Percentiles rank a stretch among this genome's conserved stretches.
phyloP scores from a whole-genome alignment of 305 asterid species.

The Solanum aculeatissimum region DNA sequence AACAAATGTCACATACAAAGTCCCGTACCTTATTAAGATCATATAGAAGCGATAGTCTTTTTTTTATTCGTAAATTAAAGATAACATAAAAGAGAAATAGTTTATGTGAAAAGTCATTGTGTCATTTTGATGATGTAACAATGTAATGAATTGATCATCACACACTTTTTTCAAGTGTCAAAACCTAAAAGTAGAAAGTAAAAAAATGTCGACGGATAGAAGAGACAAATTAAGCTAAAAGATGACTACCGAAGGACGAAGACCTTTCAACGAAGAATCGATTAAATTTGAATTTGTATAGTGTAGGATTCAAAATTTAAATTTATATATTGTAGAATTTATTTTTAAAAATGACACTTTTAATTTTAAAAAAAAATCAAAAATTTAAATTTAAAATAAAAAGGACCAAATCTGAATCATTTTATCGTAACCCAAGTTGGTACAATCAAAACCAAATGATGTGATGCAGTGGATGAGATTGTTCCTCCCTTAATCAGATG shows the following conservation, averaged over 20 bases:
- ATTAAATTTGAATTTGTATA: background rate
- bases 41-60: background rate
- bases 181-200: background rate
- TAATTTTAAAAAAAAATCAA: no score
- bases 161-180: background rate
- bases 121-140: background rate
- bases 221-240: background rate
- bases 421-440: background rate
- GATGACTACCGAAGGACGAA: background rate
- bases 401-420: background rate
- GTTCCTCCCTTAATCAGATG: no score
- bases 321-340: background rate
- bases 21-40: no score
- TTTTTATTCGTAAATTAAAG: background rate
- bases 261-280: background rate
- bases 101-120: background rate
- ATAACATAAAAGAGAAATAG: background rate
- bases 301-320: background rate
- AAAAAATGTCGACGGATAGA: background rate
- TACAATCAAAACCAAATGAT: no score
- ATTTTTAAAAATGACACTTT: background rate
- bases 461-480: no score
- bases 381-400: fast-evolving
- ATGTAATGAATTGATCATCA: background rate
- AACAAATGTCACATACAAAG: no score